Percentiles rank a stretch among this genome's conserved stretches.
These are phyloP conservation scores for Fusarium nisikadoi DNA, from an alignment of 2,329 filamentous ascomycete species.

Conservation along the genomic window DNA sequence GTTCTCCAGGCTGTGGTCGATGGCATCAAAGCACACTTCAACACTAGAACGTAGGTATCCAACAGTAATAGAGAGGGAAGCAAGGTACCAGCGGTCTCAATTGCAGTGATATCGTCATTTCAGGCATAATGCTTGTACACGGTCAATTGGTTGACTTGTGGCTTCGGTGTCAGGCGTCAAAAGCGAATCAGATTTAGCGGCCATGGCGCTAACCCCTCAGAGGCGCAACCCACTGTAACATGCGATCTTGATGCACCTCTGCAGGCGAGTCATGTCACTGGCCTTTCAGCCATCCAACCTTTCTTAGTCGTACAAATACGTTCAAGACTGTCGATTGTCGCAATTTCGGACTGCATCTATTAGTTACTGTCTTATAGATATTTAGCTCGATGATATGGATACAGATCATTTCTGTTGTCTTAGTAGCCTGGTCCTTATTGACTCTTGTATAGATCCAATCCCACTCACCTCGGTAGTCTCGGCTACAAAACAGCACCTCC, in stretches of 20 bases:
- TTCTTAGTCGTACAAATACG: not conserved
- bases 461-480: constrained; percentile 9
- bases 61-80: not conserved
- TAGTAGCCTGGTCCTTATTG: not conserved
- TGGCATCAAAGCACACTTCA: not conserved
- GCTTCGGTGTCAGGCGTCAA: not conserved
- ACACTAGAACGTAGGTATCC: accelerated
- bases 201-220: not conserved
- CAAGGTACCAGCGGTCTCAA: not conserved
- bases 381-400: accelerated
- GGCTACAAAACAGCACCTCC: not conserved
- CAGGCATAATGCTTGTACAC: not conserved
- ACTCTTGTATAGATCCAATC: not conserved
- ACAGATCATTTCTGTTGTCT: not conserved
- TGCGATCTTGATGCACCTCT: not conserved
- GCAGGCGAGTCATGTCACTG: not conserved
- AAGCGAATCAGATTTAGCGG: not conserved
- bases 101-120: not conserved
- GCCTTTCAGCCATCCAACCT: not conserved
- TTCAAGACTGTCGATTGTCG: not conserved
- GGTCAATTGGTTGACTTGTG: not conserved
- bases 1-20: not conserved
- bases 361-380: accelerated
- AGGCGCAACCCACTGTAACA: not conserved
- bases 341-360: not conserved